phyloP scores from a whole-genome alignment of 805 yeast genomes.

The Barnettozyma californica region DNA sequence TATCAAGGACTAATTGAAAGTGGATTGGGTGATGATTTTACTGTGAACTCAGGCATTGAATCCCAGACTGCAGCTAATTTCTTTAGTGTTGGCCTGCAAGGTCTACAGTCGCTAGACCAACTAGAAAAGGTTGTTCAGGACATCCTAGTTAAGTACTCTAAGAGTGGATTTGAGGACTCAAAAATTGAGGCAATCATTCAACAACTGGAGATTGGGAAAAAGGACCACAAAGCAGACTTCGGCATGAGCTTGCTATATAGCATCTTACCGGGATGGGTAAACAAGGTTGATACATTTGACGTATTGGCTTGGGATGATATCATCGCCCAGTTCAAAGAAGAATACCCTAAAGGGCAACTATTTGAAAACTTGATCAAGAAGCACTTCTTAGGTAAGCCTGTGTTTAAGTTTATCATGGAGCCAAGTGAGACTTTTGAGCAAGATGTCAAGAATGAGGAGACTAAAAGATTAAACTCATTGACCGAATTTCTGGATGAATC shows the following conservation, averaged over 20 bases:
- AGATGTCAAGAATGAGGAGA: slow-evolving; percentile 51
- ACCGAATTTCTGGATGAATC: slow-evolving; percentile 40
- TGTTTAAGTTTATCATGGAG: slow-evolving; percentile 68
- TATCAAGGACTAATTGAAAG: slow-evolving; percentile 83
- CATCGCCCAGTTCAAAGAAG: slow-evolving; percentile 54
- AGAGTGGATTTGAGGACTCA: slow-evolving; percentile 43
- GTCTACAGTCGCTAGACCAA: slow-evolving; percentile 45
- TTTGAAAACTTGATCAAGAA: slow-evolving; percentile 56
- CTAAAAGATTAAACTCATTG: slow-evolving; percentile 39
- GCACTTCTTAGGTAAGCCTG: slow-evolving; percentile 48
- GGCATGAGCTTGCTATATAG: slow-evolving; percentile 75
- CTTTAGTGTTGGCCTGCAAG: slow-evolving; percentile 83
- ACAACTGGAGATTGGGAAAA: slow-evolving; percentile 77
- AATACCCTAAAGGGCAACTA: slow-evolving; percentile 48
- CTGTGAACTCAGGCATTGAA: slow-evolving; percentile 86
- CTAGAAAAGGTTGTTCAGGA: slow-evolving; percentile 44
- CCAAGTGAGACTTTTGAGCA: slow-evolving; percentile 59
- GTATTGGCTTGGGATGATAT: slow-evolving; percentile 59
- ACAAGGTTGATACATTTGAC: slow-evolving; percentile 71
- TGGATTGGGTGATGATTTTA: slow-evolving; percentile 78
- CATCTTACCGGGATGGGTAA: slow-evolving; percentile 81
- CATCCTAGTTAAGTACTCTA: slow-evolving; percentile 40
- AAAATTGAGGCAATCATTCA: slow-evolving; percentile 84
- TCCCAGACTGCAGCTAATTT: slow-evolving; percentile 70
- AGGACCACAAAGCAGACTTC: slow-evolving; percentile 85